A percentile compares a stretch with the other conserved stretches of the same genome.
phyloP scores from a whole-genome alignment of 192 early-diverging fungal genomes.

The Coemansia sp. region DNA sequence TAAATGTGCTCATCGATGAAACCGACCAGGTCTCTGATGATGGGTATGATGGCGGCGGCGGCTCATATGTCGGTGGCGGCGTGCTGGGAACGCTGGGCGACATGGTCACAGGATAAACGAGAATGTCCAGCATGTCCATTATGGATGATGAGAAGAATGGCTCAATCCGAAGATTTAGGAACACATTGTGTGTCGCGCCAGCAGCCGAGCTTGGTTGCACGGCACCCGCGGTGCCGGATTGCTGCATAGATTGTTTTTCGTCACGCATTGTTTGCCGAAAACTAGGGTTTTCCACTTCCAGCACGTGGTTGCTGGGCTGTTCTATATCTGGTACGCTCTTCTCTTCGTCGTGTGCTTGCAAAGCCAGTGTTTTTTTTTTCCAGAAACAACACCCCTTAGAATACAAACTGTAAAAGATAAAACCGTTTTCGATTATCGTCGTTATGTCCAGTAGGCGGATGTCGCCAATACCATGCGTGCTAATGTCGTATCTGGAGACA shows the following conservation, averaged over 20 bases:
- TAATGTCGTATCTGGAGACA: neutral
- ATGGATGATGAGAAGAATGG: conserved; percentile 49
- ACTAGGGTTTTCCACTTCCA: neutral
- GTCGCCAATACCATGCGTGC: neutral
- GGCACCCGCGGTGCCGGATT: conserved; percentile 16
- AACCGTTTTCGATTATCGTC: neutral
- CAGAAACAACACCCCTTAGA: neutral
- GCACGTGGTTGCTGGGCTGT: conserved; percentile 1
- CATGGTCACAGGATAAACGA: conserved; percentile 30
- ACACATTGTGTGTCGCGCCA: conserved; percentile 32
- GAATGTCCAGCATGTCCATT: conserved; percentile 44
- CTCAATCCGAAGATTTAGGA: conserved; percentile 47
- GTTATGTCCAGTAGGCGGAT: neutral
- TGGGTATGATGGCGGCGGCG: conserved; percentile 51
- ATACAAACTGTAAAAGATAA: neutral
- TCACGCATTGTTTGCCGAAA: conserved; percentile 24
- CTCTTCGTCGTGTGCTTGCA: neutral
- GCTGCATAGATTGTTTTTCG: conserved; percentile 38
- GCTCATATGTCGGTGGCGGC: conserved; percentile 49
- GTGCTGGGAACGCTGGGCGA: conserved; percentile 49
- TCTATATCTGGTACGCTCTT: neutral
- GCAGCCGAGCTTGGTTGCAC: conserved; percentile 29
- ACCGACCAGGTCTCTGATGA: conserved; percentile 26
- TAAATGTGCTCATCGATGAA: conserved; percentile 30
- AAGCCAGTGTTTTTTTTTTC: neutral